Evolutionary conservation across 345 rosid genomes (phyloP).

Genomic region (Pistacia atlantica): DNA sequence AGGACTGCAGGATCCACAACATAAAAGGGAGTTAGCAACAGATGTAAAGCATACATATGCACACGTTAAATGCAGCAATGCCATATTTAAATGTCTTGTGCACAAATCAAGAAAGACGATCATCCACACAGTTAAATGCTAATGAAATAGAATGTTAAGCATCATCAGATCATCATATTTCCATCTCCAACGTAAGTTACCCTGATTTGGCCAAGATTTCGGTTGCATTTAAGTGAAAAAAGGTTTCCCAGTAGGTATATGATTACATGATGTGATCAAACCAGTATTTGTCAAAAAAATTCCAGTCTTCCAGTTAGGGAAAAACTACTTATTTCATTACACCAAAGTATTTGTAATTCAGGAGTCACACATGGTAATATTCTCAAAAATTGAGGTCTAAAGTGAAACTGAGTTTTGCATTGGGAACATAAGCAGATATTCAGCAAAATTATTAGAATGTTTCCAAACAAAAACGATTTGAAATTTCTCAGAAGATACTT

Average conservation of each 20-base stretch:
- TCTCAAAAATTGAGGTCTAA: background rate
- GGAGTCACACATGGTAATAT: background rate
- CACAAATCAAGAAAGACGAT: background rate
- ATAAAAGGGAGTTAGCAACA: constrained; percentile 3
- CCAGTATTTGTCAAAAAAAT: too few relatives aligned
- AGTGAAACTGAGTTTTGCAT: background rate
- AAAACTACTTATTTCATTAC: background rate
- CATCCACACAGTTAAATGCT: background rate
- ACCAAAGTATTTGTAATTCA: background rate
- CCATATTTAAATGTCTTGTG: background rate
- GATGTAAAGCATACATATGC: background rate
- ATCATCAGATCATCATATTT: background rate
- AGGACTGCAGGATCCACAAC: constrained; percentile 40
- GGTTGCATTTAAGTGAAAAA: too few relatives aligned
- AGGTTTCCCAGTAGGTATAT: background rate
- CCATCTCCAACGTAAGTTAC: too few relatives aligned
- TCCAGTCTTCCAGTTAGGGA: background rate
- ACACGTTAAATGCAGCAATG: background rate
- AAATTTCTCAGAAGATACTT: background rate
- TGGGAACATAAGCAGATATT: background rate
- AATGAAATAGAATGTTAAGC: background rate
- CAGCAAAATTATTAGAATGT: background rate
- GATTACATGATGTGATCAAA: background rate
- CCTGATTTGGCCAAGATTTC: too few relatives aligned
- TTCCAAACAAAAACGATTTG: background rate